Base-by-base conservation (phyloP, 2,329 filamentous ascomycete genomes). In the Fusarium xylarioides region DNA sequence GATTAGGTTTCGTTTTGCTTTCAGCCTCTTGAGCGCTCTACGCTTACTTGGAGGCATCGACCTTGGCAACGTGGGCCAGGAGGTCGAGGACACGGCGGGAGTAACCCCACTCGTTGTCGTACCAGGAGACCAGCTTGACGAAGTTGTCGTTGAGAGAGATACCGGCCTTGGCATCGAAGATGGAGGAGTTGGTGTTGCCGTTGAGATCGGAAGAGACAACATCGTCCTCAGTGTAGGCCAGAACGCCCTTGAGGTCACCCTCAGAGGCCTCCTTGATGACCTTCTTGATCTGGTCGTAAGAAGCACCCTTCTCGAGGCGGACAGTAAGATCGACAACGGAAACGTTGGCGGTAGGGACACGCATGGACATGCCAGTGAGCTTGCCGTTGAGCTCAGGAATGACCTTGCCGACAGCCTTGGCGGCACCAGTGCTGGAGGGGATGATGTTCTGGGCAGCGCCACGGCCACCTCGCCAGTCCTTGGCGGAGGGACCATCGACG, bases 31-130 rank as follows among this genome's bases (percentile, higher is more conserved):
- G 62, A 74, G 67, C 66, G 59, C 70, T 77, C 68, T 76, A 57
- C 74, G 66, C 75, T 82, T 86, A 88, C 79, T 89, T 86, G 82
- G 83, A 81, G 80, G 82, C 88, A 81, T 95, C 93, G 76, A 92
- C 91, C 89, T 93, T 93, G 85, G 92, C 88, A 80, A 95, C 89
- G 89, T 95, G 92, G 86, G 89, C 87, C 83, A 90, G 83, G 80
- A 96, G 92, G 86, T 96, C 93, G 79, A 95, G 87, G 81, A 95
- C 93, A 91, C 93, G 96, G 88, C 95, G 95, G 85, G 93, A 97
- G 93, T 99, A 98, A 82, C 95, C 96, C 95, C 95, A 98, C 91
- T 98, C 95, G 90, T 98, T 98, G 90, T 97, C 95, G 88, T 97
- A 97, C 96, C 95, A 98, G 81, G 92, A 92, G 84, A 98, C 93